Base-by-base conservation (phyloP, 768 basidiomycete genomes). In the Kwoniella sp. region DNA sequence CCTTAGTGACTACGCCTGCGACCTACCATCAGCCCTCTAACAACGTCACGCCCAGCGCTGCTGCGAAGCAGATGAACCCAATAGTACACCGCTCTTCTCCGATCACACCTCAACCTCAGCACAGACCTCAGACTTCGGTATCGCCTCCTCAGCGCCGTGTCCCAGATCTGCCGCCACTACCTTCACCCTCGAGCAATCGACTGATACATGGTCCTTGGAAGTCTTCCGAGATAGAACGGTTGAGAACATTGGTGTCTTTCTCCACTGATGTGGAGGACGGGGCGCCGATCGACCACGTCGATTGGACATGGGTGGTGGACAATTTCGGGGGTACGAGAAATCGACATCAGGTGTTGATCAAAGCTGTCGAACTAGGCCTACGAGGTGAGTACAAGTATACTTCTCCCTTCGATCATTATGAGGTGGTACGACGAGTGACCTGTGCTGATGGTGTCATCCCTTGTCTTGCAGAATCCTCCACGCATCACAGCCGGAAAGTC, bases 351-450 rank as follows among this genome's bases (percentile, higher is more conserved):
- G 67, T 77, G 19, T 49, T 70, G 52, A 66, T 72, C 51, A 67
- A 74, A 50, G 75, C 72, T 15, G 70, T 72, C 13, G 63, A 72
- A 36, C 55, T 72, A 24, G 75, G 75, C 22, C 52, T 74, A 49
- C 71, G 66, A 55, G 60, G 73, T 74, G 59, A 68, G 70, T 59
- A n/a, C n/a, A n/a, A n/a, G n/a, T n/a, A n/a, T n/a, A n/a, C n/a
- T n/a, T n/a, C n/a, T n/a, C n/a, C n/a, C n/a, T n/a, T n/a, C n/a
- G n/a, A n/a, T n/a, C n/a, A n/a, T n/a, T n/a, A n/a, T n/a, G n/a
- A n/a, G n/a, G n/a, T n/a, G n/a, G n/a, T 33, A 33, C 13, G 33
- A 33, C 33, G n/a, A 15, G 22, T 51, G 22, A 25, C 22, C 6
- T 6, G 9, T 29, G 51, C 25, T 33, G 29, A 53, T 30, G 15